A percentile compares a stretch with the other conserved stretches of the same genome.
Conservation (phyloP, 2,329 filamentous ascomycete species). For the Xylariaceae sp. region DNA sequence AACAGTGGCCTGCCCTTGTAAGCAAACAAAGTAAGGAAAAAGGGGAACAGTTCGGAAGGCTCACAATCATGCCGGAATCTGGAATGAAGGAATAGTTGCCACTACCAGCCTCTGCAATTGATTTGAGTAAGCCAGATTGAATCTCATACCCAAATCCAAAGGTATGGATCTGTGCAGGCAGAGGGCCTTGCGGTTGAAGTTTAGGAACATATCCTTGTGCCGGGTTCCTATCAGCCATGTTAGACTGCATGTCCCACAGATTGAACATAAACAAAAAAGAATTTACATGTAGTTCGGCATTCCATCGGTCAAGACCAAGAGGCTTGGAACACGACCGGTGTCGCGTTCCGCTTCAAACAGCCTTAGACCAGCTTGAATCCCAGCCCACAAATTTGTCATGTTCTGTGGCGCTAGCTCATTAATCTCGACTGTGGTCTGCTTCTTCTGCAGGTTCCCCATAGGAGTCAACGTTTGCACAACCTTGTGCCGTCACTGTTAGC, state of each 20-base stretch:
- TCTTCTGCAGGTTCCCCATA: conserved; percentile 49
- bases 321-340: conserved; percentile 43
- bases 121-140: conserved; percentile 54
- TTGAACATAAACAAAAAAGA: background rate
- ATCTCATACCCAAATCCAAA: conserved; percentile 54
- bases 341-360: conserved; percentile 39
- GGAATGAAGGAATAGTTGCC: conserved; percentile 62
- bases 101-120: conserved; percentile 55
- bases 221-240: conserved; percentile 40
- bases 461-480: conserved; percentile 44
- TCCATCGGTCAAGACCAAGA: conserved; percentile 56
- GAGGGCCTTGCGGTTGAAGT: conserved; percentile 39
- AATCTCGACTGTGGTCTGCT: conserved; percentile 40
- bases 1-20: conserved; percentile 46
- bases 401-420: conserved; percentile 37
- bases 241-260: background rate
- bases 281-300: conserved; percentile 51
- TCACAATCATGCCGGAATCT: conserved; percentile 58
- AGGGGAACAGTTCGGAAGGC: conserved; percentile 6
- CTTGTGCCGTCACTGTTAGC: conserved; percentile 14
- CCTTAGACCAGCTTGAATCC: conserved; percentile 48
- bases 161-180: conserved; percentile 48
- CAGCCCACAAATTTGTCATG: conserved; percentile 58
- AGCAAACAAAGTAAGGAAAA: background rate
- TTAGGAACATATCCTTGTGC: conserved; percentile 53